phyloP scores from a whole-genome alignment of 2,329 filamentous ascomycete genomes.

The Stagonosporopsis tanaceti region DNA sequence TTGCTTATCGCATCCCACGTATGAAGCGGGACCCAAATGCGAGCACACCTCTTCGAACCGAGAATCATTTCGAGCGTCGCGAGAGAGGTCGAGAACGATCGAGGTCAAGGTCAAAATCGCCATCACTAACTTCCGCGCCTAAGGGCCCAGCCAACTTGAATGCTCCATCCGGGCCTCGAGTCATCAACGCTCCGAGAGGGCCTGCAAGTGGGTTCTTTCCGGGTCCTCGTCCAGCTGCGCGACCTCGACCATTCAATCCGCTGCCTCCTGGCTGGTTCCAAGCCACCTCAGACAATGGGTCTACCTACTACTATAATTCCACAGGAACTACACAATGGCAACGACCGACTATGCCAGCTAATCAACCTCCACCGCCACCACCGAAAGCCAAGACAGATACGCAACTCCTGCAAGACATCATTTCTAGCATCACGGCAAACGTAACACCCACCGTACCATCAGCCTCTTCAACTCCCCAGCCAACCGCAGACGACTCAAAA shows the following conservation, averaged over 20 bases:
- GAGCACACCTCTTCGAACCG: constrained; percentile 41
- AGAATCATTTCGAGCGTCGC: constrained; percentile 69
- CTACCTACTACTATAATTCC: constrained; percentile 84
- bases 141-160: constrained; percentile 51
- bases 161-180: constrained; percentile 56
- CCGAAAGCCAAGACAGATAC: constrained; percentile 75
- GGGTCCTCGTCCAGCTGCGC: constrained; percentile 57
- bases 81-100: constrained; percentile 59
- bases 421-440: constrained; percentile 78
- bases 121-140: constrained; percentile 49
- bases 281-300: constrained; percentile 71
- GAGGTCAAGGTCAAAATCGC: constrained; percentile 58
- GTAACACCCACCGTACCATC: constrained; percentile 62
- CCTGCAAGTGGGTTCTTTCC: constrained; percentile 53
- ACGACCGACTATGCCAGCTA: constrained; percentile 73
- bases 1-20: constrained; percentile 90
- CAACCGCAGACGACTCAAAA: constrained; percentile 62
- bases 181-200: constrained; percentile 66
- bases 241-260: constrained; percentile 64
- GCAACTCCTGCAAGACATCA: constrained; percentile 76
- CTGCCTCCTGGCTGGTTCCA: constrained; percentile 88
- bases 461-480: constrained; percentile 71
- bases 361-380: constrained; percentile 63
- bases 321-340: constrained; percentile 81
- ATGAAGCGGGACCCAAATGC: constrained; percentile 81